These are phyloP conservation scores for Pleurotus ostreatus DNA, from an alignment of 768 basidiomycete species.

Conservation along the genomic window DNA sequence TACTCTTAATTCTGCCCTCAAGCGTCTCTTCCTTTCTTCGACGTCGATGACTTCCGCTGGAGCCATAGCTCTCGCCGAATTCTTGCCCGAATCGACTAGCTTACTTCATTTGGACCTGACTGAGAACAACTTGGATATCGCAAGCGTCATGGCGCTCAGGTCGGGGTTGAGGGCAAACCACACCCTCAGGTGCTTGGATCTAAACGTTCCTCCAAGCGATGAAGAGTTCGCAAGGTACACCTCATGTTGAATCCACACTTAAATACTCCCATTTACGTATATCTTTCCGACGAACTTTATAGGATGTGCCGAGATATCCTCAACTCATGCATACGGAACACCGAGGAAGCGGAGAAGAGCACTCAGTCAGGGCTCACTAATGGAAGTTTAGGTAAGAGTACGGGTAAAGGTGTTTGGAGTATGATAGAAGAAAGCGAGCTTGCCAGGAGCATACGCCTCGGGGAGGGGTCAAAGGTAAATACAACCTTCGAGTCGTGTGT, in stretches of 20 bases:
- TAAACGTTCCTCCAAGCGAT: slow-evolving; percentile 85
- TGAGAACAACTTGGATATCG: slow-evolving; percentile 76
- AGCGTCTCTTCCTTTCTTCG: slow-evolving; percentile 86
- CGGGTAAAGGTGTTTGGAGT: slow-evolving; percentile 72
- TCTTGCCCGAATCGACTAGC: slow-evolving; percentile 85
- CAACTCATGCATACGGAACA: slow-evolving; percentile 88
- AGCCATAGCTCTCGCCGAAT: slow-evolving; percentile 94
- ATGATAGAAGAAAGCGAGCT: slow-evolving; percentile 86
- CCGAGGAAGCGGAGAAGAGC: slow-evolving; percentile 71
- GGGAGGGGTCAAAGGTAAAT: slow-evolving; percentile 51
- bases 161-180: slow-evolving; percentile 82
- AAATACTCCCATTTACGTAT: slow-evolving; percentile 14
- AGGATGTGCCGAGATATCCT: slow-evolving; percentile 87
- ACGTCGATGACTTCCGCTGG: slow-evolving; percentile 78
- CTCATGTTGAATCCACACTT: neutral
- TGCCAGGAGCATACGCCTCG: slow-evolving; percentile 60
- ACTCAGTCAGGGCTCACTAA: slow-evolving; percentile 17
- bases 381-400: slow-evolving; percentile 43
- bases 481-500: slow-evolving; percentile 1
- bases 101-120: slow-evolving; percentile 92
- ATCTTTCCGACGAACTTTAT: neutral
- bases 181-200: slow-evolving; percentile 86
- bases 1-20: slow-evolving; percentile 86
- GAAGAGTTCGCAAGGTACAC: slow-evolving; percentile 71
- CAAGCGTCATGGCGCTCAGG: slow-evolving; percentile 89